Base-by-base conservation (phyloP, 768 basidiomycete genomes). In the Sutorius australiensis region DNA sequence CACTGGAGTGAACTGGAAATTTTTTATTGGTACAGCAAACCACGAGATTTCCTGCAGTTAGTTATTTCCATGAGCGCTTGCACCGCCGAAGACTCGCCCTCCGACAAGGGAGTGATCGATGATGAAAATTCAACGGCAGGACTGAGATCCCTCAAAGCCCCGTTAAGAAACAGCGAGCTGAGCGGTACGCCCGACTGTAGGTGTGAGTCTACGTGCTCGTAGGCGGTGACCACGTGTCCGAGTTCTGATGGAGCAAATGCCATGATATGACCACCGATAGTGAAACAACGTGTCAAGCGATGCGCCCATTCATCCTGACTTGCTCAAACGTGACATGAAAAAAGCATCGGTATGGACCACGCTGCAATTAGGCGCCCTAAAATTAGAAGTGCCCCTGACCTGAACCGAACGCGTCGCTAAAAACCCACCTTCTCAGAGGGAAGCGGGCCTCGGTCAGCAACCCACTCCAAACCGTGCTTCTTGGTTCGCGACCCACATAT, bases 21-120 rank as follows among this genome's bases (percentile, higher is more conserved):
- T 11, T 5, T 28, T 11, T 5, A 34, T 0, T 13, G 36, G 57
- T 66, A 64, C 62, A 66, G 62, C 57, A 66, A 50, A 30, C 24
- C 13, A 24, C 34, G 37, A 27, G 44, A 37, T 45, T 31, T 21
- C 9, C 45, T 36, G 38, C 41, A 40, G 3, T 1, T 13, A 19
- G 36, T 42, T 24, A 33, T 14, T 12, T 49, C 30, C 32, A 40
- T 28, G 32, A 39, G 41, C 42, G 5, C 24, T 11, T 37, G 53
- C 56, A 51, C 51, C 30, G 54, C 40, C 36, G 16, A 45, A 28
- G 38, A 21, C 5, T 19, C 34, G 19, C 16, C 3, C 21, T 44
- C n/a, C n/a, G 28, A 53, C 21, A 42, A 41, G 31, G 44, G 36
- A 33, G 33, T 34, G 41, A 24, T 30, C 27, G 13, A 21, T 46